These are phyloP conservation scores for Austropuccinia psidii DNA, from an alignment of 1,284 basidiomycete genomes.

Conservation along the genomic window DNA sequence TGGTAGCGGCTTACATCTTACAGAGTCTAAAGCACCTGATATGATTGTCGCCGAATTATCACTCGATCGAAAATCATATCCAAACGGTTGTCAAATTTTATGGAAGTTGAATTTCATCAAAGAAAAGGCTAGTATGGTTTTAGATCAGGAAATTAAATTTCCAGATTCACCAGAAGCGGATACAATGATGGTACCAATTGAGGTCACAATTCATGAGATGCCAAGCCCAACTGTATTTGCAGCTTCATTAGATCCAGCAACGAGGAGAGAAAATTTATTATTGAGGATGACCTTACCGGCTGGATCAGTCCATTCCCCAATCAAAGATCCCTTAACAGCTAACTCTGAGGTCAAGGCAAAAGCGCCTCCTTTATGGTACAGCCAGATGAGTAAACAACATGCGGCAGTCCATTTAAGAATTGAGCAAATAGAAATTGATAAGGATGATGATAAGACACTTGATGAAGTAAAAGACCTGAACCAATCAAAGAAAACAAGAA, in stretches of 20 bases:
- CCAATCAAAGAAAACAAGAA: too few species aligned
- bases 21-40: slow-evolving; percentile 50
- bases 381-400: slow-evolving; percentile 29
- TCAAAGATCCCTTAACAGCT: slow-evolving; percentile 71
- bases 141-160: slow-evolving; percentile 37
- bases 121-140: neutral
- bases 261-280: slow-evolving; percentile 58
- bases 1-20: slow-evolving; percentile 40
- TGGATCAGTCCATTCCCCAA: slow-evolving; percentile 63
- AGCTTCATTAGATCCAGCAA: slow-evolving; percentile 49
- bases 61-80: slow-evolving; percentile 66
- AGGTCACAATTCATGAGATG: slow-evolving; percentile 53
- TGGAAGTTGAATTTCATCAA: slow-evolving; percentile 18
- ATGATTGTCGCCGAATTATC: slow-evolving; percentile 63
- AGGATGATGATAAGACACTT: slow-evolving; percentile 6
- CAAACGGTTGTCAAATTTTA: slow-evolving; percentile 60
- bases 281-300: slow-evolving; percentile 71
- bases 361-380: slow-evolving; percentile 60
- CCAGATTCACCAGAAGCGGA: slow-evolving; percentile 37
- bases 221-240: slow-evolving; percentile 72
- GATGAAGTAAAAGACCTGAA: too few species aligned
- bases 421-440: slow-evolving; percentile 9
- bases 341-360: slow-evolving; percentile 59
- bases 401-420: slow-evolving; percentile 11
- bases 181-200: slow-evolving; percentile 46